Evolutionary conservation across 495 filamentous ascomycete genomes (phyloP).

Genomic region (Niebla homalea): DNA sequence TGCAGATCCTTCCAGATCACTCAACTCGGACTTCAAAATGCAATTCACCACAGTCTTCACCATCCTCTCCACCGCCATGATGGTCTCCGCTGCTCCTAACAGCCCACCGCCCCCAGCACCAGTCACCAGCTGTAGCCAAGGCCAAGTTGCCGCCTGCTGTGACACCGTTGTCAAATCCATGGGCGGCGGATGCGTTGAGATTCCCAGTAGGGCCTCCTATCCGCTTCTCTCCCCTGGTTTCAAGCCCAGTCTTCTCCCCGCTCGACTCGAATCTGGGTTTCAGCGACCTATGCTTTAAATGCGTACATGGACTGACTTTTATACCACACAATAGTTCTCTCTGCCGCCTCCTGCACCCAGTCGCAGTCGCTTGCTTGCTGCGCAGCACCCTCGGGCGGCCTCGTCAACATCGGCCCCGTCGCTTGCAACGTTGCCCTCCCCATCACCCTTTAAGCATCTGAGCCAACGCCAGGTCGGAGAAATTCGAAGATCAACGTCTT

Average conservation of each 20-base stretch:
- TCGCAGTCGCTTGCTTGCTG: not conserved
- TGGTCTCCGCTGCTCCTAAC: constrained; percentile 10
- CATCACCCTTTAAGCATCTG: not conserved
- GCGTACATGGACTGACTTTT: too few relatives aligned
- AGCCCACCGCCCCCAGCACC: not conserved
- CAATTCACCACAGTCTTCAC: constrained; percentile 23
- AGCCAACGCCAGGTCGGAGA: not conserved
- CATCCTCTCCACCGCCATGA: constrained; percentile 9
- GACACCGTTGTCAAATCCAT: not conserved
- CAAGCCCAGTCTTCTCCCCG: not conserved
- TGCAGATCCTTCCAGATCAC: not conserved
- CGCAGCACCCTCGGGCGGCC: not conserved
- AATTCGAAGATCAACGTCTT: too few relatives aligned
- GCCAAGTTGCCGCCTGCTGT: not conserved
- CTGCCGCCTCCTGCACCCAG: not conserved
- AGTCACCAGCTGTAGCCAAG: not conserved
- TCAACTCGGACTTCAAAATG: not conserved
- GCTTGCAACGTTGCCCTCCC: not conserved
- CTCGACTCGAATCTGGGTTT: too few relatives aligned
- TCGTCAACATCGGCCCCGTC: not conserved
- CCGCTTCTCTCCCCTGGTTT: not conserved
- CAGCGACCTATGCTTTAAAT: too few relatives aligned
- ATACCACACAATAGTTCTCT: not conserved
- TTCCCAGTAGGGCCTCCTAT: not conserved
- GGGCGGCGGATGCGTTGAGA: not conserved